These are phyloP conservation scores for Tetramitus jugosus DNA, from an alignment of 208 protist genomes.

Conservation along the genomic window DNA sequence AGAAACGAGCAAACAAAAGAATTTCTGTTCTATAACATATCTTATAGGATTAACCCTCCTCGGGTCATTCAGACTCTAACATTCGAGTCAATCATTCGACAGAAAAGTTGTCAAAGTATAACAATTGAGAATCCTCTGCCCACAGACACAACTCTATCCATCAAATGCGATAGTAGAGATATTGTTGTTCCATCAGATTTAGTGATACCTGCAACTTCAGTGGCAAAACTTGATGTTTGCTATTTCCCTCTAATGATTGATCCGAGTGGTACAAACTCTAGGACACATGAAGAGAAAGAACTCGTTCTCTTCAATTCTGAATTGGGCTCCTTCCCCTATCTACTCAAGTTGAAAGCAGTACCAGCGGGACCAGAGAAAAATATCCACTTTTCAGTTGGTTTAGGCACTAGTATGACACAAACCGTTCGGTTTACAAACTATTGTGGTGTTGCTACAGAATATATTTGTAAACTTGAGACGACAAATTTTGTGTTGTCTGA, in stretches of 20 bases:
- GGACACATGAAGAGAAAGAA: conserved; percentile 49
- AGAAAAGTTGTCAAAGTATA: conserved; percentile 54
- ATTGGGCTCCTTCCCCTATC: conserved; percentile 66
- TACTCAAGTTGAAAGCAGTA: conserved; percentile 53
- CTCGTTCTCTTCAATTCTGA: conserved; percentile 59
- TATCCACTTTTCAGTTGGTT: conserved; percentile 62
- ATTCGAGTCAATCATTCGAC: conserved; percentile 66
- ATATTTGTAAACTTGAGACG: conserved; percentile 52
- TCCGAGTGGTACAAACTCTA: too few species aligned
- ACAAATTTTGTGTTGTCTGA: conserved; percentile 45
- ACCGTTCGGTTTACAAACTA: conserved; percentile 48
- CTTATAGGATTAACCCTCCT: conserved; percentile 55
- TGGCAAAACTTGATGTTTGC: conserved; percentile 50
- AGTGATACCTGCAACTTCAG: conserved; percentile 54
- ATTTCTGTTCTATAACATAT: conserved; percentile 70
- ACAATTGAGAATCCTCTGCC: conserved; percentile 73
- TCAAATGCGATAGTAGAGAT: conserved; percentile 38
- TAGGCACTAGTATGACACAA: conserved; percentile 56
- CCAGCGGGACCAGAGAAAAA: conserved; percentile 54
- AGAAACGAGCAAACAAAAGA: conserved; percentile 55
- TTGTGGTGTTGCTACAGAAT: conserved; percentile 60
- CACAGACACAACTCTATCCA: conserved; percentile 53
- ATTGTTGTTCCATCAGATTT: conserved; percentile 58
- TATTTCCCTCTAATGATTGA: conserved; percentile 76
- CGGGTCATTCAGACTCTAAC: conserved; percentile 45